Conservation (phyloP, 75 land plant genomes). For the Isoetes taiwanensis region DNA sequence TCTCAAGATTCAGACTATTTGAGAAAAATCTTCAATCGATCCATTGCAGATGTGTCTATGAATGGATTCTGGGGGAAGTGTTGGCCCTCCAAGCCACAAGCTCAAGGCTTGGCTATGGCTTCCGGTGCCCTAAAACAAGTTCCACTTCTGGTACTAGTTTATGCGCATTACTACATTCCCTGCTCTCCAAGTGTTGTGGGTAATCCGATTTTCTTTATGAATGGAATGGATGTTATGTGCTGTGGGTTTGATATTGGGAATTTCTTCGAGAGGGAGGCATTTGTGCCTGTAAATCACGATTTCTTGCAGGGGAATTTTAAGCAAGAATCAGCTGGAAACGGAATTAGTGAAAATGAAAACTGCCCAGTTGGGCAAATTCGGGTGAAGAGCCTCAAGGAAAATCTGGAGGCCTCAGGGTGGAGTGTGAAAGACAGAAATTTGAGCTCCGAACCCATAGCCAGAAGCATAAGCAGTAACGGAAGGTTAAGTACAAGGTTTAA, state of each 20-base stretch:
- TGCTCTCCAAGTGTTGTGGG: neutral
- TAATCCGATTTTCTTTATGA: neutral
- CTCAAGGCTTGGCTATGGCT: neutral
- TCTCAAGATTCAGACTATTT: neutral
- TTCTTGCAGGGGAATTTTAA: too few species aligned
- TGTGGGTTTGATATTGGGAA: neutral
- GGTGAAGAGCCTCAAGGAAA: too few species aligned
- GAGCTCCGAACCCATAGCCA: too few species aligned
- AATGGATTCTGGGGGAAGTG: neutral
- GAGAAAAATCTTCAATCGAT: neutral
- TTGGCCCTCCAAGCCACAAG: neutral
- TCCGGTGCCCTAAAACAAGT: neutral
- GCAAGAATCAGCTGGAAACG: too few species aligned
- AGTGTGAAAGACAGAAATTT: too few species aligned
- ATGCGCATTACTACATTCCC: constrained; percentile 1
- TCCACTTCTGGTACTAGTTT: neutral
- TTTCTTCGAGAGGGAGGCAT: constrained; percentile 2
- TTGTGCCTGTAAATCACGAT: too few species aligned
- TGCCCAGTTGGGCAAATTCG: too few species aligned
- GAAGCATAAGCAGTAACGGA: too few species aligned
- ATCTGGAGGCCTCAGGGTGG: too few species aligned
- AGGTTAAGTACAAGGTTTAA: too few species aligned
- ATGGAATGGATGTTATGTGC: neutral
- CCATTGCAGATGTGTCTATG: neutral
- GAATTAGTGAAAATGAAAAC: too few species aligned